Conservation (phyloP, 2,329 filamentous ascomycete genomes). For the Aspergillus fumigatus region DNA sequence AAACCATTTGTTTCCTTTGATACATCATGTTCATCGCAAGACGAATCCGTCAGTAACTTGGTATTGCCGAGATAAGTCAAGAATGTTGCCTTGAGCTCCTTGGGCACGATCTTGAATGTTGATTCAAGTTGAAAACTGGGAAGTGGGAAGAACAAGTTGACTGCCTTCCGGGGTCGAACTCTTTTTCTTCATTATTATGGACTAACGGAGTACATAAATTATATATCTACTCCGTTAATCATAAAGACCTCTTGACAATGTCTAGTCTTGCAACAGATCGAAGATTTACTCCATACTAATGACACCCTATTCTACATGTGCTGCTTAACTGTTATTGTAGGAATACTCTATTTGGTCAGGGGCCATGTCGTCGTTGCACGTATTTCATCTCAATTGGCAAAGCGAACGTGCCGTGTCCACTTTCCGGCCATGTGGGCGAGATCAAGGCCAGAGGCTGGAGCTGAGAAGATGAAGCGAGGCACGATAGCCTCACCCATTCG, state of each 20-base stretch:
- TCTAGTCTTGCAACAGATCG: background rate
- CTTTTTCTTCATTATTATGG: background rate
- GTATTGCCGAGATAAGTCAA: background rate
- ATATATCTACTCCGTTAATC: no score
- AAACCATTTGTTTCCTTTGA: no score
- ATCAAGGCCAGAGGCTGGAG: conserved; percentile 11
- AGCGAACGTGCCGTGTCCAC: background rate
- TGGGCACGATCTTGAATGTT: background rate
- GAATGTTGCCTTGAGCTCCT: background rate
- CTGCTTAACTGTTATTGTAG: background rate
- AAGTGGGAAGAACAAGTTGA: background rate
- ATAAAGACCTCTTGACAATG: no score
- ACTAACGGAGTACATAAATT: background rate
- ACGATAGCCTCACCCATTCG: background rate
- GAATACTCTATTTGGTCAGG: background rate
- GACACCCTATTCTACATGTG: background rate
- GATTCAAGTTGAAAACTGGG: background rate
- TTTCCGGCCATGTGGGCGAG: background rate
- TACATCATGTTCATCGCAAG: no score
- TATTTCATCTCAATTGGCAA: background rate
- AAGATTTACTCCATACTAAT: background rate
- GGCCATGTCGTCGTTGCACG: background rate
- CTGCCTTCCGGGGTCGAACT: background rate
- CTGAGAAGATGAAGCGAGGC: conserved; percentile 10
- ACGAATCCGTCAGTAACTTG: background rate